phyloP scores from a whole-genome alignment of 192 early-diverging fungal genomes.

The Podila epigama region DNA sequence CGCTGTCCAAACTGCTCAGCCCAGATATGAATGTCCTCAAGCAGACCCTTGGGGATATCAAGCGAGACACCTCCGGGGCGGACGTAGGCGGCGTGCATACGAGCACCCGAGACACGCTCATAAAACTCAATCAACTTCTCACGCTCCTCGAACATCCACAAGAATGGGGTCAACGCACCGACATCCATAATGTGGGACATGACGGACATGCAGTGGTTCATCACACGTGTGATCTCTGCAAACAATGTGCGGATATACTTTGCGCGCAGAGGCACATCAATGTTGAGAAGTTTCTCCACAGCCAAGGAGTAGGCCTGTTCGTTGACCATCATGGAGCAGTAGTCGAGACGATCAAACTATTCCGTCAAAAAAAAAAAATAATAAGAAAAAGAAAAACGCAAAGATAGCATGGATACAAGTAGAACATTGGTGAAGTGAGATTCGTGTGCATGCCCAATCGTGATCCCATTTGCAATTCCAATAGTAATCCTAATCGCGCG shows the following conservation, averaged over 20 bases:
- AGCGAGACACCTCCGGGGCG: conserved; percentile 94
- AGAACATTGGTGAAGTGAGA: neutral
- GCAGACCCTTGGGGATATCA: conserved; percentile 90
- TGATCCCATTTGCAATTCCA: neutral
- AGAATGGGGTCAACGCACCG: conserved; percentile 96
- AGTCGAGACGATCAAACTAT: conserved; percentile 94
- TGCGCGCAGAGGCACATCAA: conserved; percentile 91
- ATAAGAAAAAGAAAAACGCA: neutral
- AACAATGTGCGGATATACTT: conserved; percentile 98
- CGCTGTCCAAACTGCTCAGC: conserved; percentile 87
- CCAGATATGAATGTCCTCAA: conserved; percentile 98
- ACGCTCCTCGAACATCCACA: conserved; percentile 99
- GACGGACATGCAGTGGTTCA: conserved; percentile 99
- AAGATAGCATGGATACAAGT: no score
- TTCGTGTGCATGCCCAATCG: neutral
- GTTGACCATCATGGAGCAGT: conserved; percentile 99
- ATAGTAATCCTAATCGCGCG: no score
- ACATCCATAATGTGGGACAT: conserved; percentile 98
- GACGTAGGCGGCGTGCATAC: conserved; percentile 97
- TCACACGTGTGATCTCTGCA: conserved; percentile 96
- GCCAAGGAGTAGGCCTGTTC: conserved; percentile 98
- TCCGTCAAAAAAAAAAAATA: neutral
- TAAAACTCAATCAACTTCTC: conserved; percentile 99
- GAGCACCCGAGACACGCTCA: conserved; percentile 97
- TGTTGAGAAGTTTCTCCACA: conserved; percentile 98